Percentiles rank a stretch among this genome's conserved stretches.
phyloP scores from a whole-genome alignment of 148 eudicot species.

The Camellia sinensis region DNA sequence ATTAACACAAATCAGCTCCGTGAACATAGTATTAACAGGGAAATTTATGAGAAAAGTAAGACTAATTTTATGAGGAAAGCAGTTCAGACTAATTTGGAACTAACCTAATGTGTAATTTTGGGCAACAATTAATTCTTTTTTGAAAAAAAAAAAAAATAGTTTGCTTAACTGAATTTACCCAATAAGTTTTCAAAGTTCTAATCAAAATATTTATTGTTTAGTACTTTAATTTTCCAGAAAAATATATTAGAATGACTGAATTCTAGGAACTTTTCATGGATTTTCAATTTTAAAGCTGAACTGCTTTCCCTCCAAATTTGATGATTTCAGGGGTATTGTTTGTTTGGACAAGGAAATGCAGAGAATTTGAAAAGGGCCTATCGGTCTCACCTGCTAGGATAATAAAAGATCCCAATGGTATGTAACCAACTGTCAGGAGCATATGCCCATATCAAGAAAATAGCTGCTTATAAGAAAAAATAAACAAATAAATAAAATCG shows the following conservation, averaged over 20 bases:
- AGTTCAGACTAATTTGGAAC: neutral
- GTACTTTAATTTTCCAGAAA: neutral
- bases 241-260: neutral
- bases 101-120: too few relatives aligned
- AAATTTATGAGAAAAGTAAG: too few relatives aligned
- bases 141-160: too few relatives aligned
- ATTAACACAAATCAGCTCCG: too few relatives aligned
- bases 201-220: neutral
- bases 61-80: too few relatives aligned
- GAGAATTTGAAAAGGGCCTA: neutral
- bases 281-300: neutral
- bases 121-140: too few relatives aligned
- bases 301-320: neutral
- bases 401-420: slow-evolving; percentile 73
- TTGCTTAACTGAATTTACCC: too few relatives aligned
- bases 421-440: slow-evolving; percentile 80
- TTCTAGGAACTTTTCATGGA: neutral
- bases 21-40: too few relatives aligned
- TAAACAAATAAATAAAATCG: neutral
- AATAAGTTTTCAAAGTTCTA: too few relatives aligned
- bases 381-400: slow-evolving; percentile 72
- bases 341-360: neutral
- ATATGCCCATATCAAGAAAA: slow-evolving; percentile 85
- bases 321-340: neutral
- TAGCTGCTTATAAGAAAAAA: slow-evolving; percentile 40